Conservation (phyloP, 2,329 filamentous ascomycete genomes). For the Onygena corvina region DNA sequence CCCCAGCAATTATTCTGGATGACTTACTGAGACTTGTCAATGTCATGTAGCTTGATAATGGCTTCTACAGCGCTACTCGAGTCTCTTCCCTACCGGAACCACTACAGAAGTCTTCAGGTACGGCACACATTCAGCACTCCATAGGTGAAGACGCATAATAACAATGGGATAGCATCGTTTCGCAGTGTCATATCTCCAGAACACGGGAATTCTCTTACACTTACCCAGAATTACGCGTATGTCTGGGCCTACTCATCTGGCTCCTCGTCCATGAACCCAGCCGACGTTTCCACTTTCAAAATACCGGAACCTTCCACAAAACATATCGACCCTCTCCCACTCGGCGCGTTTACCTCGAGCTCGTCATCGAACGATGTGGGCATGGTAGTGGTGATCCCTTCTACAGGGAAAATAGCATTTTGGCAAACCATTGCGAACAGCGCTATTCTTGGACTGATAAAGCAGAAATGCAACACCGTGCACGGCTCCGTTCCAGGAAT, state of each 20-base stretch:
- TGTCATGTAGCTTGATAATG: conserved; percentile 60
- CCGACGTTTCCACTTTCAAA: conserved; percentile 54
- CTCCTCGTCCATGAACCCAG: conserved; percentile 34
- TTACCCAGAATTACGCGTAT: conserved; percentile 71
- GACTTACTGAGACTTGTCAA: conserved; percentile 12
- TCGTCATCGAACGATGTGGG: conserved; percentile 72
- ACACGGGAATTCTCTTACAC: conserved; percentile 62
- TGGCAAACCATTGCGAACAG: conserved; percentile 93
- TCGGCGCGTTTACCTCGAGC: conserved; percentile 71
- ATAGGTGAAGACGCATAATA: not conserved
- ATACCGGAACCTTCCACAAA: conserved; percentile 61
- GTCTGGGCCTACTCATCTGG: conserved; percentile 66
- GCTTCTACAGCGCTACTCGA: conserved; percentile 74
- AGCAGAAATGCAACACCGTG: conserved; percentile 67
- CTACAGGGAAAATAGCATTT: conserved; percentile 73
- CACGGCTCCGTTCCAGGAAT: conserved; percentile 63
- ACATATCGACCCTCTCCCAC: conserved; percentile 54
- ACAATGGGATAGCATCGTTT: conserved; percentile 43
- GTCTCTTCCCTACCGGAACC: conserved; percentile 70
- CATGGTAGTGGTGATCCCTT: conserved; percentile 72
- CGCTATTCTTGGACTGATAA: conserved; percentile 69
- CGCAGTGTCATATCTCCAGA: conserved; percentile 53
- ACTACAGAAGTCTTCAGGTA: conserved; percentile 57
- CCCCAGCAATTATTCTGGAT: not conserved
- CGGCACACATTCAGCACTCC: conserved; percentile 20